Evolutionary conservation across 1,284 basidiomycete genomes (phyloP).

Genomic region (Ganoderma lingzhi): DNA sequence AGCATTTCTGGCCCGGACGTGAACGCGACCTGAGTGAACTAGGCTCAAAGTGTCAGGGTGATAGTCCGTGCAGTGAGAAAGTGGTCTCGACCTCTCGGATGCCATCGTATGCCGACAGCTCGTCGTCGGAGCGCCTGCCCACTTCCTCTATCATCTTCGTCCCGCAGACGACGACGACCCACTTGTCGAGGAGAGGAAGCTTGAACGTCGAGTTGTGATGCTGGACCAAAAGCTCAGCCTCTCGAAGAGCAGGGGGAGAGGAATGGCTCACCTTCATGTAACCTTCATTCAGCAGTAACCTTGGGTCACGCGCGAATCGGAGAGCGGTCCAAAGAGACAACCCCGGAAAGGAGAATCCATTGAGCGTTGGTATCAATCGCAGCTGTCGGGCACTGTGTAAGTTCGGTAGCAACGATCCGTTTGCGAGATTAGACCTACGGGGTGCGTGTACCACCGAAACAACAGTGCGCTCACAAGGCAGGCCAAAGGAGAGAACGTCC

Average conservation of each 20-base stretch:
- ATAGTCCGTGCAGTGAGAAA: conserved; percentile 19
- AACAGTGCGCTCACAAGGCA: neutral
- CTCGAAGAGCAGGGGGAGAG: neutral
- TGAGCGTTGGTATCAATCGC: neutral
- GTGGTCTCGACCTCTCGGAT: neutral
- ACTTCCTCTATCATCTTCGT: conserved; percentile 46
- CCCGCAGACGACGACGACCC: conserved; percentile 44
- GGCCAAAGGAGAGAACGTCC: neutral
- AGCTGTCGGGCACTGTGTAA: neutral
- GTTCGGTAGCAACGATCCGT: neutral
- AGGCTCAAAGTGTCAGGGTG: conserved; percentile 33
- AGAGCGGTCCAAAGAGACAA: conserved; percentile 35
- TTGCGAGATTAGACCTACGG: neutral
- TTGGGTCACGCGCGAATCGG: conserved; percentile 20
- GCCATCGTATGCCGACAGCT: conserved; percentile 42
- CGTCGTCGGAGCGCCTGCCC: conserved; percentile 42
- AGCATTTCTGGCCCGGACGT: neutral
- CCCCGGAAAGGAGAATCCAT: conserved; percentile 20
- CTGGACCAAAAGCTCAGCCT: conserved; percentile 16
- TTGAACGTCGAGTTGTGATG: conserved; percentile 42
- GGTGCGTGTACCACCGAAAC: conserved; percentile 1
- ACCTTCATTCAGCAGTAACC: conserved; percentile 27
- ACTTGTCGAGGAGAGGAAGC: conserved; percentile 40
- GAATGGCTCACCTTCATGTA: conserved; percentile 21
- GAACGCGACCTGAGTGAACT: neutral